phyloP scores from a whole-genome alignment of 805 yeast species.

The Yarrowia divulgata region DNA sequence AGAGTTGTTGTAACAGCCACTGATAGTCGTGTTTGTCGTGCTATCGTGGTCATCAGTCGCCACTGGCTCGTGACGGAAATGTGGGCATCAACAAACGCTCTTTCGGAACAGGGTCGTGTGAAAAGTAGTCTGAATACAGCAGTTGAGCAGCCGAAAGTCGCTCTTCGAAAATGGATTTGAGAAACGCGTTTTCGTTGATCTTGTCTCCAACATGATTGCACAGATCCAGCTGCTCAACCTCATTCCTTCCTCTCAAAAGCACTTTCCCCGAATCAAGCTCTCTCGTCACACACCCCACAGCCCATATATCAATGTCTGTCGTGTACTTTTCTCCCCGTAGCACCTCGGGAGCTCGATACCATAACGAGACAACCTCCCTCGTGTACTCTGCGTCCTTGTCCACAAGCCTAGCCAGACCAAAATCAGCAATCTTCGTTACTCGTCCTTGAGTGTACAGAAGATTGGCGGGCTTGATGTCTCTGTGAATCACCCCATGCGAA shows the following conservation, averaged over 20 bases:
- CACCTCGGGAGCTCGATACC: conserved; percentile 32
- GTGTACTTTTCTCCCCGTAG: not conserved
- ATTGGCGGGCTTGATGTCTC: conserved; percentile 95
- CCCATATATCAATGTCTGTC: conserved; percentile 9
- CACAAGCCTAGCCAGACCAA: conserved; percentile 90
- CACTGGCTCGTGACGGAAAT: conserved; percentile 17
- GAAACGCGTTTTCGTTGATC: not conserved
- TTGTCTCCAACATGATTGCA: not conserved
- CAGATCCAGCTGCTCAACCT: conserved; percentile 20
- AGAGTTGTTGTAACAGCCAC: not conserved
- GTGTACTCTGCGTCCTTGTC: conserved; percentile 41
- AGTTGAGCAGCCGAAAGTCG: not conserved
- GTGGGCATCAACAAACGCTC: conserved; percentile 34
- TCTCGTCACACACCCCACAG: conserved; percentile 10
- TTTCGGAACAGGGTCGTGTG: conserved; percentile 14
- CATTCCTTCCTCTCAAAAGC: conserved; percentile 1
- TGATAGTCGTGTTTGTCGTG: not conserved
- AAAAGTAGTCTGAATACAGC: not conserved
- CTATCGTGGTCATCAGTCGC: not conserved
- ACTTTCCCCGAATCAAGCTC: conserved; percentile 3
- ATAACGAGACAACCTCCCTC: conserved; percentile 22
- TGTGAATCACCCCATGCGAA: conserved; percentile 74
- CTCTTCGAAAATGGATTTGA: conserved; percentile 1
- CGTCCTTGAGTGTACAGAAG: conserved; percentile 73
- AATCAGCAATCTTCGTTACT: conserved; percentile 88